Conservation (phyloP, 2,329 filamentous ascomycete species). For the Fusarium annulatum region DNA sequence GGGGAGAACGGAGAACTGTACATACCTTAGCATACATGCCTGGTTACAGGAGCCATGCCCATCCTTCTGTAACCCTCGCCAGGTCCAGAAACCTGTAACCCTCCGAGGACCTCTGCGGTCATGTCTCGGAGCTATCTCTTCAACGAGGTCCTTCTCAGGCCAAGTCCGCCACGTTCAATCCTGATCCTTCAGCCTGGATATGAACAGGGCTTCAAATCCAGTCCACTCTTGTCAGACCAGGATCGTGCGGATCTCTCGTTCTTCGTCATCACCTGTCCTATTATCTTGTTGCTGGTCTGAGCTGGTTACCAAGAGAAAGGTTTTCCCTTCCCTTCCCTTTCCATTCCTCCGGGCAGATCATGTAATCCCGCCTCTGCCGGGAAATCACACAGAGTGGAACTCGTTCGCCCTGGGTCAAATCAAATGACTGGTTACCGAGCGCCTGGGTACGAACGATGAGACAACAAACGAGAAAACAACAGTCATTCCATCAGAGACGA, state of each 20-base stretch:
- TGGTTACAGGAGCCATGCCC: background rate
- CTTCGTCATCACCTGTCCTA: constrained; percentile 24
- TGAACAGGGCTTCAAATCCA: constrained; percentile 19
- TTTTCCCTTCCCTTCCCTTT: constrained; percentile 7
- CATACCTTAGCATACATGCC: background rate
- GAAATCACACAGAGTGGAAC: constrained; percentile 12
- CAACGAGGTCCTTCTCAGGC: constrained; percentile 9
- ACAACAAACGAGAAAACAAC: constrained; percentile 38
- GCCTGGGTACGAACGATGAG: constrained; percentile 10
- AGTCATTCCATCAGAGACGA: background rate
- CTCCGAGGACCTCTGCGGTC: constrained; percentile 10
- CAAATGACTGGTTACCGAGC: constrained; percentile 22
- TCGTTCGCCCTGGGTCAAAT: constrained; percentile 9
- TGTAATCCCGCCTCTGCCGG: constrained; percentile 31
- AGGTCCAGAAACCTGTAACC: background rate
- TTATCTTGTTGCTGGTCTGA: background rate
- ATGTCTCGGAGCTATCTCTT: constrained; percentile 34
- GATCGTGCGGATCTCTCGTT: constrained; percentile 17
- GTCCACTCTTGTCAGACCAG: constrained; percentile 20
- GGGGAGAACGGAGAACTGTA: constrained; percentile 4
- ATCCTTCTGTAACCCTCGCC: constrained; percentile 8
- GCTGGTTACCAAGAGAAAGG: constrained; percentile 17
- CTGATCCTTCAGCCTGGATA: constrained; percentile 31
- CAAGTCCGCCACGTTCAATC: constrained; percentile 27
- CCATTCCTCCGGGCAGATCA: constrained; percentile 25